phyloP scores from a whole-genome alignment of 805 yeast genomes.

The Pichia ethanolica region DNA sequence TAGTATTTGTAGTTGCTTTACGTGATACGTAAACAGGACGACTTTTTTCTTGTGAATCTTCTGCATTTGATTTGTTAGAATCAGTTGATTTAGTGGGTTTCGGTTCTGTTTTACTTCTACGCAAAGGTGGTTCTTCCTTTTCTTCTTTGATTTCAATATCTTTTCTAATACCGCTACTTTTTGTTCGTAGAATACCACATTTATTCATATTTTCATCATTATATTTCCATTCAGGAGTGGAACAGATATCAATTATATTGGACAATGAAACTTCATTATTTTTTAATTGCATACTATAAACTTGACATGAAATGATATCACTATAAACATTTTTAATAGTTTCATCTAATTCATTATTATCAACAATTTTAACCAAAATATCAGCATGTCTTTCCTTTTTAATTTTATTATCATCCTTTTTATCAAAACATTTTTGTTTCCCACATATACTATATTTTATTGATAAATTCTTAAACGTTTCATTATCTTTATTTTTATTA shows the following conservation, averaged over 20 bases:
- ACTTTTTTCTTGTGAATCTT: background rate
- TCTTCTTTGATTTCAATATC: background rate
- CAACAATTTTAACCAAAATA: constrained; percentile 10
- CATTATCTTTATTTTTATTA: constrained; percentile 11
- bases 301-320: constrained; percentile 13
- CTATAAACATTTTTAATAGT: constrained; percentile 13
- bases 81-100: background rate
- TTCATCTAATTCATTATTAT: constrained; percentile 11
- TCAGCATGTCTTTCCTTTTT: background rate
- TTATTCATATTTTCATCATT: constrained; percentile 14
- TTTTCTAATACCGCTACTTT: constrained; percentile 5
- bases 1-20: constrained; percentile 15
- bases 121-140: background rate
- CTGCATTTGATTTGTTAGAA: background rate
- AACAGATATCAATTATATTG: constrained; percentile 17
- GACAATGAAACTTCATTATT: constrained; percentile 10
- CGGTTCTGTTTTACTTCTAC: background rate
- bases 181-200: constrained; percentile 22
- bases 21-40: constrained; percentile 15
- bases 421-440: background rate
- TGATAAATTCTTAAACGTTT: constrained; percentile 11
- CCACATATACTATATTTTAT: constrained; percentile 13
- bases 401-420: background rate
- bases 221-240: constrained; percentile 7
- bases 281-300: constrained; percentile 19